Base-by-base conservation (phyloP, 805 yeast species). In the Saturnispora besseyi region DNA sequence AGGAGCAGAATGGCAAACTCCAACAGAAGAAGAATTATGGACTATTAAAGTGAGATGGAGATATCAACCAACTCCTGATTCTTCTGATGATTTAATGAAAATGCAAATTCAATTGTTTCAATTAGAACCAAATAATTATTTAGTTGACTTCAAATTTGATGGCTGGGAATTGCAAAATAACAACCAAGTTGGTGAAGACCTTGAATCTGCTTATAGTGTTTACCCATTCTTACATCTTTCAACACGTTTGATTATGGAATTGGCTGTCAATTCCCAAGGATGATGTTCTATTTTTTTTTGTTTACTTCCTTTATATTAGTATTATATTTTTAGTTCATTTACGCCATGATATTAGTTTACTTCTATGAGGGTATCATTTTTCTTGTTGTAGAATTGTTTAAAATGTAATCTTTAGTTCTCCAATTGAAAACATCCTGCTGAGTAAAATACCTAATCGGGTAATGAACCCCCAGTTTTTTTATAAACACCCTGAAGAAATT, bases 1-100 rank as follows among this genome's bases (percentile, higher is more conserved):
- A 49, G 97, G 96, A 1, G 98, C 98, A 0, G 97, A 93, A 66
- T 93, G 98, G 98, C 87, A 93, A 9, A 82, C 84, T 58, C 97
- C 98, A 6, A 79, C 90, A 0, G 96, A 90, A 58, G 96, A 90
- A 60, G 96, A 90, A 60, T 71, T 89, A 46, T 91, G 98, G 98
- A 91, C 96, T 0, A 91, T 91, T 51, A 77, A 87, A 57, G 97
- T 91, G 15, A 80, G 97, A 59, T 93, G 98, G 98, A 83, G 77
- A 66, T 89, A 88, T 61, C 74, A 76, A 21, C 61, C 72, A 61
- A 47, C 66, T 42, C 69, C 53, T 26, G 40, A 68, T 34, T 21
- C 28, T 2, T 72, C 76, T 12, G 86, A 89, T 7, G 95, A 88
- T 64, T 70, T 84, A 70, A 86, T 91, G 91, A 91, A 86, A 70